Percentiles rank a stretch among this genome's conserved stretches.
Conservation (phyloP, 495 filamentous ascomycete species). For the Aspergillus homomorphus region DNA sequence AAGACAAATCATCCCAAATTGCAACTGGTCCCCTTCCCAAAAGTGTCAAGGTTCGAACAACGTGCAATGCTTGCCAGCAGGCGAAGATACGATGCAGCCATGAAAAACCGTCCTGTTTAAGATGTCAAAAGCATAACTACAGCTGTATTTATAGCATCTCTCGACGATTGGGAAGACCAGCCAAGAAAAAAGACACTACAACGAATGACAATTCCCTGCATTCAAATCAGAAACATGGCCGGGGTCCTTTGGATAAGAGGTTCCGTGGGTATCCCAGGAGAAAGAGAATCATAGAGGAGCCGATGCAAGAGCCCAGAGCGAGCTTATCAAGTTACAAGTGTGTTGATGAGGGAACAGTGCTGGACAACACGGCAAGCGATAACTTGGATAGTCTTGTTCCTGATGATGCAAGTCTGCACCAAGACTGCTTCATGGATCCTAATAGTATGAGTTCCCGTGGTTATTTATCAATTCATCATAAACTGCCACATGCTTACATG, state of each 20-base stretch:
- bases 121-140: conserved; percentile 43
- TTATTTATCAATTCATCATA: neutral
- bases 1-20: conserved; percentile 11
- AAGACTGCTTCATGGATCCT: conserved; percentile 14
- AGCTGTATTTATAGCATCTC: conserved; percentile 47
- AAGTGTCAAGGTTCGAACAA: conserved; percentile 44
- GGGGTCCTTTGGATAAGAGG: conserved; percentile 15
- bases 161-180: conserved; percentile 41
- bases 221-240: neutral
- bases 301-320: neutral
- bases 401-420: neutral
- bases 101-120: conserved; percentile 42
- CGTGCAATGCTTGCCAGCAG: conserved; percentile 49
- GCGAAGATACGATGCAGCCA: conserved; percentile 51
- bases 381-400: neutral
- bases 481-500: neutral
- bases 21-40: conserved; percentile 27
- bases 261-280: neutral
- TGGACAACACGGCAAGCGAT: conserved; percentile 2
- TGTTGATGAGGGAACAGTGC: conserved; percentile 3
- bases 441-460: neutral
- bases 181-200: conserved; percentile 32
- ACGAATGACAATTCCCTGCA: neutral
- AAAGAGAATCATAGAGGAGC: conserved; percentile 8
- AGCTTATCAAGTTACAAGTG: neutral